Evolutionary conservation across 495 filamentous ascomycete species (phyloP), one percentile per base, ranked within the genome.

Genomic region (Penicillium desertorum): DNA sequence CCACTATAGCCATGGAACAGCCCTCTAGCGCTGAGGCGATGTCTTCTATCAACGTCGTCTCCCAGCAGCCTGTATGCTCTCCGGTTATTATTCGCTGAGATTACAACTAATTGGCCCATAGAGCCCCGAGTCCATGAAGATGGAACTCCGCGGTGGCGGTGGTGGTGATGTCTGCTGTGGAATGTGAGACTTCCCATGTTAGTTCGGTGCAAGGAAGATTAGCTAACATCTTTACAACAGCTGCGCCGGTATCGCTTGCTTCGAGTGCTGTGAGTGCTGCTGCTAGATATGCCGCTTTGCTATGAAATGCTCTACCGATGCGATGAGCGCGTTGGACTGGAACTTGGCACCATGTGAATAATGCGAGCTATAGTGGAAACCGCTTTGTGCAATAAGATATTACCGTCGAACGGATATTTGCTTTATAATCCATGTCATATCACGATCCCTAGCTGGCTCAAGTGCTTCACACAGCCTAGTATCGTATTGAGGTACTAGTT

Each of bases 261-360:
- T 55, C 32, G 52, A 55, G n/a, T 55, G 52, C 43, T 55, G 52
- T 29, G 52, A 55, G 30, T 55, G 52, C 43, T 55, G 52, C 52
- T 55, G 52, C 52, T 55, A 55, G 42, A 46, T 25, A 20, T n/a
- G 9, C 17, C 11, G 25, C 8, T 19, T 27, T 55, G 8, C 17
- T 25, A 27, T 23, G 37, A 30, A 32, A 29, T 23, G 1, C 29
- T 43, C 20, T 19, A 44, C 27, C 22, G 42, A 23, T 32, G 11
- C n/a, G 22, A 27, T 46, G 12, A 48, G 48, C 11, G 34, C 45
- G 45, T n/a, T 27, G 36, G 14, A 17, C 16, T 47, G 52, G 30
- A 34, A 23, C 20, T 5, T 20, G 11, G n/a, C 3, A 19, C 14
- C 22, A n/a, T 37, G 22, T 34, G 23, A 32, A 52, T 42, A 20